Conservation (phyloP, 257 asterid species). For the Primulina eburnea region DNA sequence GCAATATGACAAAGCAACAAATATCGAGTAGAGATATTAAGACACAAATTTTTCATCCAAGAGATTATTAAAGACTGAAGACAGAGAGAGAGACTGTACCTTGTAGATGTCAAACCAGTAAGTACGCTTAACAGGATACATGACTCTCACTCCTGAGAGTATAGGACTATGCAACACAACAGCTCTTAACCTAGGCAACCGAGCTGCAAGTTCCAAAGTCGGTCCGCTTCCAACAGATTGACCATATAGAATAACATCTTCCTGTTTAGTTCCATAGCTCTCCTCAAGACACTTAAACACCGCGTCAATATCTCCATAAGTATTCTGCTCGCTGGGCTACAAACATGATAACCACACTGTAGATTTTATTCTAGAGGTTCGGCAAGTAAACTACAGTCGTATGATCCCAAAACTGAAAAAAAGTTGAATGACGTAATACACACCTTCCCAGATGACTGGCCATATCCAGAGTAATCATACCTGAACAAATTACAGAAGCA, state of each 20-base stretch:
- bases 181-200: conserved; percentile 40
- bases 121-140: conserved; percentile 46
- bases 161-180: conserved; percentile 49
- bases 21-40: background rate
- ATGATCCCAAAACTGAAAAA: background rate
- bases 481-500: background rate
- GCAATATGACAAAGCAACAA: background rate
- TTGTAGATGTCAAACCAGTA: conserved; percentile 49
- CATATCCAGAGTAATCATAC: background rate
- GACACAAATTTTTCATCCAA: background rate
- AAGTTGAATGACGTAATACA: background rate
- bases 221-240: conserved; percentile 57
- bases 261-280: conserved; percentile 45
- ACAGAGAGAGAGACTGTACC: conserved; percentile 18
- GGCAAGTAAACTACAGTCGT: background rate
- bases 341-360: conserved; percentile 5
- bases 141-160: conserved; percentile 44
- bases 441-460: background rate
- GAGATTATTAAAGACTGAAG: background rate
- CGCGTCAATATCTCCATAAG: conserved; percentile 50
- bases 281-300: conserved; percentile 48
- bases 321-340: conserved; percentile 46
- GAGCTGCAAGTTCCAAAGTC: conserved; percentile 42
- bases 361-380: background rate
- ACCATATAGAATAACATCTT: conserved; percentile 44